These are phyloP conservation scores for Prosopis cineraria DNA, from an alignment of 306 rosid genomes.

Conservation along the genomic window DNA sequence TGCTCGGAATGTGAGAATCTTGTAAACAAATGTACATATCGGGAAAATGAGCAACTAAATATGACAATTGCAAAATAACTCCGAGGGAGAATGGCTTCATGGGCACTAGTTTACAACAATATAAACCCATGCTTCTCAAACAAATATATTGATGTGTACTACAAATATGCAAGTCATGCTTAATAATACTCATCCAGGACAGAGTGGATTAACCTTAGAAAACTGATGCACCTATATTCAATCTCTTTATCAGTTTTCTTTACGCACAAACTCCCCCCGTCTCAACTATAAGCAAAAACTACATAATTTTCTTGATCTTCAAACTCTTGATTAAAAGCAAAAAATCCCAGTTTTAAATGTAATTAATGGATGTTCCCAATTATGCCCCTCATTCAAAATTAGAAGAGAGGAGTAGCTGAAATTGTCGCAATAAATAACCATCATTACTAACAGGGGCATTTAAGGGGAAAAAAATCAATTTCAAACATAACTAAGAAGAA, in stretches of 20 bases:
- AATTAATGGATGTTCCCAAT: too few species aligned
- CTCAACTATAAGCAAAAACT: too few species aligned
- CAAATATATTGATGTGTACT: neutral
- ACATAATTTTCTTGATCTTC: too few species aligned
- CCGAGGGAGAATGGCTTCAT: neutral
- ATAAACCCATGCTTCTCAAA: neutral
- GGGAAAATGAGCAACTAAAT: neutral
- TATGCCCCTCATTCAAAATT: too few species aligned
- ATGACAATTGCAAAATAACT: neutral
- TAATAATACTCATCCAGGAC: neutral
- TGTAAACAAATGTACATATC: neutral
- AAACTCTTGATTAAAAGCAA: too few species aligned
- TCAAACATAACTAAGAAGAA: too few species aligned
- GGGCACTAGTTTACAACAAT: slow-evolving; percentile 18
- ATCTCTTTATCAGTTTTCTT: neutral
- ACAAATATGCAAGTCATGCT: neutral
- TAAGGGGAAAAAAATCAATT: too few species aligned
- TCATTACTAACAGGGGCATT: too few species aligned
- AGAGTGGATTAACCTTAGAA: neutral
- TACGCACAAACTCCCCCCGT: neutral
- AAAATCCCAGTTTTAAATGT: neutral
- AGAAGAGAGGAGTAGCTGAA: too few species aligned
- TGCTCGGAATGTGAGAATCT: neutral
- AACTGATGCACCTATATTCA: neutral
- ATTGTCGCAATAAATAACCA: too few species aligned